These are phyloP conservation scores for Allium sativum DNA, from an alignment of 106 monocot species.

Conservation along the genomic window DNA sequence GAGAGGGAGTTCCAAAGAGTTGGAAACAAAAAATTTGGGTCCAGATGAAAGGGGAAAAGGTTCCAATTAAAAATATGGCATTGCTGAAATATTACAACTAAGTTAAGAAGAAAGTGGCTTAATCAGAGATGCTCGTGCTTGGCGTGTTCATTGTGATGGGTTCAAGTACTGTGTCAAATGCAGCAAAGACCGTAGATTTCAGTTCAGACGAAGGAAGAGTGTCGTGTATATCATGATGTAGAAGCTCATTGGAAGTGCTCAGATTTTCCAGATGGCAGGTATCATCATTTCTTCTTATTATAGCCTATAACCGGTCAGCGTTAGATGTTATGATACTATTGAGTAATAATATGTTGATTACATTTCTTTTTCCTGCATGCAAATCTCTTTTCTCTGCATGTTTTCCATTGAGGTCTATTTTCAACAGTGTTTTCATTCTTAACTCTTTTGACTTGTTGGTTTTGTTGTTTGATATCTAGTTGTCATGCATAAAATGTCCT, in stretches of 20 bases:
- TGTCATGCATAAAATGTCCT: no score
- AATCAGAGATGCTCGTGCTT: conserved; percentile 31
- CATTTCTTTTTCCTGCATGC: not conserved
- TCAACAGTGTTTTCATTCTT: no score
- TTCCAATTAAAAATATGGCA: conserved; percentile 52
- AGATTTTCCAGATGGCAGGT: conserved; percentile 55
- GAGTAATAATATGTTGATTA: not conserved
- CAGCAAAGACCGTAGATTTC: conserved; percentile 60
- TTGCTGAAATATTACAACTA: conserved; percentile 61
- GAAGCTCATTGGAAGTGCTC: conserved; percentile 57
- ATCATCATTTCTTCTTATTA: conserved; percentile 6
- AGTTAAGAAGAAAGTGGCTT: conserved; percentile 28
- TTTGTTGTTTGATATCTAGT: no score
- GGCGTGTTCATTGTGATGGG: conserved; percentile 58
- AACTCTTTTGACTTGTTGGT: no score
- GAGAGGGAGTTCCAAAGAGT: conserved; percentile 48
- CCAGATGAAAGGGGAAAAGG: conserved; percentile 63
- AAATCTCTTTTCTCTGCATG: no score
- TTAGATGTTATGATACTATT: not conserved
- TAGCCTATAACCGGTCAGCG: not conserved
- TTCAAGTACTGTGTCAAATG: conserved; percentile 51
- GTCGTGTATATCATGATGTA: conserved; percentile 72
- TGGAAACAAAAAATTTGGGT: conserved; percentile 88
- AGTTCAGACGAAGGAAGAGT: conserved; percentile 58
- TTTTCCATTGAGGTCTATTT: no score